These are phyloP conservation scores for Fragaria vesca DNA, from an alignment of 306 rosid species.

Conservation along the genomic window DNA sequence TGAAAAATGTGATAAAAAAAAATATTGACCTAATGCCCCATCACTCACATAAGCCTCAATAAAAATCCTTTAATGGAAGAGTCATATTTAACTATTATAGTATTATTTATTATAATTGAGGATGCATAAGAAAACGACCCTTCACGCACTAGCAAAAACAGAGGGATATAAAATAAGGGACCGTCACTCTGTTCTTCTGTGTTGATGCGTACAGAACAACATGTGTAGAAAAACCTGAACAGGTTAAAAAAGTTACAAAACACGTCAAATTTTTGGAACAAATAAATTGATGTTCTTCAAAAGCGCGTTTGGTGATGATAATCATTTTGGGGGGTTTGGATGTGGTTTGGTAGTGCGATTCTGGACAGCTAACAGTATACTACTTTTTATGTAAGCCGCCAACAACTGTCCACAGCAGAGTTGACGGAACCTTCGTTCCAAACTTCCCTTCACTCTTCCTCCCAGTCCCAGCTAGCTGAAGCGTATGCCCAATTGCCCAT, in stretches of 20 bases:
- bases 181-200: no score
- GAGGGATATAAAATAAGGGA: no score
- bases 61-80: no score
- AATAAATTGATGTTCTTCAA: not conserved
- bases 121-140: no score
- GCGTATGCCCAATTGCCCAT: not conserved
- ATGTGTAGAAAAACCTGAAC: not conserved
- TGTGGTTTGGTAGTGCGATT: not conserved
- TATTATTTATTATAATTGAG: no score
- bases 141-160: no score
- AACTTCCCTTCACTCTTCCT: not conserved
- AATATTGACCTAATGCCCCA: no score
- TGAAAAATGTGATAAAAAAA: no score
- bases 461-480: not conserved
- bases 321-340: not conserved
- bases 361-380: not conserved
- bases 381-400: not conserved
- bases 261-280: not conserved
- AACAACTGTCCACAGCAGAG: slow-evolving; percentile 6
- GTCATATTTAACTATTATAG: no score
- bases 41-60: no score
- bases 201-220: no score
- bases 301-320: not conserved
- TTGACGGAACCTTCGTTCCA: not conserved
- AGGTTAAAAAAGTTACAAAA: not conserved